Evolutionary conservation across 2,329 filamentous ascomycete genomes (phyloP).

Genomic region (Ciborinia camelliae): DNA sequence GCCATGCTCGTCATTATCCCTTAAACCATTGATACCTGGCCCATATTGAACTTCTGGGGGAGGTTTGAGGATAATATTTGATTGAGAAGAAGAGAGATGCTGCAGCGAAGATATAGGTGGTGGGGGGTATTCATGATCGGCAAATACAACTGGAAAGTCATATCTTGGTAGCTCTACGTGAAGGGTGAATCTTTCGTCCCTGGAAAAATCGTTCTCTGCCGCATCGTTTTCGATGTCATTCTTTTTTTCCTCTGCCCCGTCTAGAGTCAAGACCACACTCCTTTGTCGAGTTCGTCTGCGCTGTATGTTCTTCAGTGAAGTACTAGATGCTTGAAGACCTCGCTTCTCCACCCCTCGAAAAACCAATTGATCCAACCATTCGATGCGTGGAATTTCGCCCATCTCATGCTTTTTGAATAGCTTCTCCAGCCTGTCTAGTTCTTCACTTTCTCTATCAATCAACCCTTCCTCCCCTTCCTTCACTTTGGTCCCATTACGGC

Average conservation of each 20-base stretch:
- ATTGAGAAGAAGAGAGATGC: constrained; percentile 59
- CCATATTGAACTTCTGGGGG: constrained; percentile 87
- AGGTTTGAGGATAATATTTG: constrained; percentile 70
- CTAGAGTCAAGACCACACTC: constrained; percentile 38
- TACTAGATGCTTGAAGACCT: constrained; percentile 60
- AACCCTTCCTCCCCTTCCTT: constrained; percentile 43
- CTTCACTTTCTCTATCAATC: constrained; percentile 70
- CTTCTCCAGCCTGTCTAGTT: constrained; percentile 83
- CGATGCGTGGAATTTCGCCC: constrained; percentile 87
- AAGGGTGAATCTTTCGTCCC: constrained; percentile 68
- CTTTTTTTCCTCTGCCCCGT: constrained; percentile 30
- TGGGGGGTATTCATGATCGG: constrained; percentile 86
- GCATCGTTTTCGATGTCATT: constrained; percentile 42
- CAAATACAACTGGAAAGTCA: constrained; percentile 93
- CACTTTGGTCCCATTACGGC: constrained; percentile 50
- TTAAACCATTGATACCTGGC: constrained; percentile 76
- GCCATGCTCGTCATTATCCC: constrained; percentile 46
- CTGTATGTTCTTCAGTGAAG: constrained; percentile 58
- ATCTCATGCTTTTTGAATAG: constrained; percentile 98
- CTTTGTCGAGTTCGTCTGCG: constrained; percentile 41
- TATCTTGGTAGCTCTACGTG: constrained; percentile 92
- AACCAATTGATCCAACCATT: constrained; percentile 94
- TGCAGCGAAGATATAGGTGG: constrained; percentile 77
- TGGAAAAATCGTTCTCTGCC: constrained; percentile 34
- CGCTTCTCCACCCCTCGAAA: constrained; percentile 86